Base-by-base conservation (phyloP, 2,329 filamentous ascomycete genomes). In the Colletotrichum tropicicola region DNA sequence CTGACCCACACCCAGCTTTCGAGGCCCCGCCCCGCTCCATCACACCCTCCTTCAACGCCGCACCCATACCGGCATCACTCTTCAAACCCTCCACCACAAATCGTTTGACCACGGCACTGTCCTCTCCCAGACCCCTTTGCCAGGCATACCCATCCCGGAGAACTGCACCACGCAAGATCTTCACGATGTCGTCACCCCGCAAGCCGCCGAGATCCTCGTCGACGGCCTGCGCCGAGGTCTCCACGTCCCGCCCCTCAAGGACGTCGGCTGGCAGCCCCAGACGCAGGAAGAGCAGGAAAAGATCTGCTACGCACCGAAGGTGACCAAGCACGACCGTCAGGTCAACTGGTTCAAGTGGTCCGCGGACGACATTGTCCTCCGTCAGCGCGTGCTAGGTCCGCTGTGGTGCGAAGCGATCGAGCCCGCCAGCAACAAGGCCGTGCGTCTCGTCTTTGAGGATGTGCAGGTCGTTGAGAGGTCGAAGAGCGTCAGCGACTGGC, bases 11-110 rank as follows among this genome's bases (percentile, higher is more conserved):
- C 41, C 21, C 61, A 93, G 91, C 74, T 88, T 97, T 64, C 90
- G 91, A 62, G 96, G 96, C 2, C 87, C 96, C 10, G 93, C 96
- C 2, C 96, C 96, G 0, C 83, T 99, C 13, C 91, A 97, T 68
- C 92, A 94, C 76, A 89, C 92, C n/a, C 83, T 98, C 35, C 82
- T 98, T 13, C 79, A 85, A 27, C 80, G 84, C 12, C 82, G 87
- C 58, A 72, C 73, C 1, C 78, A 81, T 64, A 93, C 92, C 0
- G 96, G 96, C 23, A 85, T 98, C 21, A 91, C 92, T 0, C 82
- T 99, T 25, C 96, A 99, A 77, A 98, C 95, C 0, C 85, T 99
- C 37, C 89, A 98, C 75, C 85, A 88, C 2, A 79, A 81, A 15
- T 78, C 84, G 48, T 98, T 98, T 74, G 96, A 99, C 75, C 87